Base-by-base conservation (phyloP, 192 early-diverging fungal species). In the Entomortierella lignicola region DNA sequence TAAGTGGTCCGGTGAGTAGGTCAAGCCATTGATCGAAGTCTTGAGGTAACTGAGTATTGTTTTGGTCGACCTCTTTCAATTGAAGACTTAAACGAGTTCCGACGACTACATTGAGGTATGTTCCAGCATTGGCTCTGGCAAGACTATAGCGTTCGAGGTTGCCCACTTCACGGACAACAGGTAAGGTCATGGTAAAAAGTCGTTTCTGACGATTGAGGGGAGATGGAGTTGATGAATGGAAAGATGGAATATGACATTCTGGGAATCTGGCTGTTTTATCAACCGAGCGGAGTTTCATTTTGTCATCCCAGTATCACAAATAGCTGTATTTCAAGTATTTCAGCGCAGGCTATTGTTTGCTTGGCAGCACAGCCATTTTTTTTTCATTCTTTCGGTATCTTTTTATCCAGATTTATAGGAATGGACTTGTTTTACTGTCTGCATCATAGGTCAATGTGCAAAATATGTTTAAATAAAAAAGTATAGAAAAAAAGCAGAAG, bases 111-210 rank as follows among this genome's bases (percentile, higher is more conserved):
- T 77, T 77, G 18, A 18, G 30, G 47, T 77, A 77, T 3, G 62
- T 34, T 6, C 18, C 47, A 0, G 65, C 47, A 31, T 77, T 77
- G 10, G 47, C 59, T n/a, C 64, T 66, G 12, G 65, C 64, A 5
- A 77, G 25, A 32, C 29, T 48, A 37, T 68, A 77, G 26, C 72
- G 72, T 18, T 77, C 72, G 37, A 63, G 51, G 43, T 68, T 67
- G 41, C 30, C 52, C 2, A 77, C 60, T 37, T 66, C 43, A 26
- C 72, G 72, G 44, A 77, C 60, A 29, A 63, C 8, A 30, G 72
- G 64, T 2, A 77, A 27, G 21, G 29, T 25, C 60, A 64, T 72
- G 60, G 23, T 23, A 29, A 26, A 8, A 5, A 29, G 17, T n/a
- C n/a, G n/a, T n/a, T 37, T 37, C 34, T 5, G 44, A 47, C 4